Base-by-base conservation (phyloP, 805 yeast genomes). In the Wickerhamomyces alni region DNA sequence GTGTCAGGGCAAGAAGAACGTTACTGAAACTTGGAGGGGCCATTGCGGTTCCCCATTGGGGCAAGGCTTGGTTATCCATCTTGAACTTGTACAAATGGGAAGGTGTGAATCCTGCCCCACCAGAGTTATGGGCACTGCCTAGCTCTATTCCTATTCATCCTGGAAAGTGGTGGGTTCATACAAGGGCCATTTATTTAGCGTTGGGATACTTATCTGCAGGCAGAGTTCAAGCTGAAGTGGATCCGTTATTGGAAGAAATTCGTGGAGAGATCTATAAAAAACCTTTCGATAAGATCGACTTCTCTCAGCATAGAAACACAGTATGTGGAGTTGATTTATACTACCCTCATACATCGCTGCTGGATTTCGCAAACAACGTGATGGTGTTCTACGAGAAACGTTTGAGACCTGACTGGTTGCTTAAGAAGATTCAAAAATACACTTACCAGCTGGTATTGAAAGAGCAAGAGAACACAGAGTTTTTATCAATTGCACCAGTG, bases 161-260 rank as follows among this genome's bases (percentile, higher is more conserved):
- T 1, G 94, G 89, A 27, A 75, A 86, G 56, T 93, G 98, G 99
- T 93, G 99, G 99, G 96, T 91, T 17, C 99, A 93, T 55, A 89
- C 97, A 0, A 70, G 99, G 41, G 95, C 93, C 1, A 86, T 93
- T 17, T 93, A 89, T 53, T 60, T 85, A 26, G 89, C 98, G 0
- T 65, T 91, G 52, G 91, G 96, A 15, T 93, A 91, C 58, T 58
- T 93, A 8, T 77, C 83, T 12, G 66, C 85, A 36, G 69, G 72
- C 24, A 64, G 65, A 40, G 66, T 71, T 28, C 65, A 70, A 39
- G 81, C 87, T 52, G 74, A 70, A 6, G 51, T 82, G 38, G 82
- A 77, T 45, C 82, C 85, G 0, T 61, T 93, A 24, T 61, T 93
- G 32, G 57, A 58, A 44, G 76, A 75, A 37, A 60, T 93, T n/a